Conservation (phyloP, 169 alveolate species). For the Theileria luwenshuni region DNA sequence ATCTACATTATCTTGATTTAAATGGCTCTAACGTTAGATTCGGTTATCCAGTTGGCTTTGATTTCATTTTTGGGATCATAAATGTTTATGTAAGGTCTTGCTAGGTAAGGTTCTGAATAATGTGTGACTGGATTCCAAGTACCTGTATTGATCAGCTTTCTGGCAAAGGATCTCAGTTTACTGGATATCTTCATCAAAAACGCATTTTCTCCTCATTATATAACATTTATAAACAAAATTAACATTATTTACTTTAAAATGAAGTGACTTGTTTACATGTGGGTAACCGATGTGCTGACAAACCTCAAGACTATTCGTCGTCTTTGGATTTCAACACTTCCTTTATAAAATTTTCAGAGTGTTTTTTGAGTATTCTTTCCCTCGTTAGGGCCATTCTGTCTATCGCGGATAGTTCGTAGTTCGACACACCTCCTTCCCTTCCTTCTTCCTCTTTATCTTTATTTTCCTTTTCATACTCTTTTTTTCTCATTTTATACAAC, state of each 20-base stretch:
- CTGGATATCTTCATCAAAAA: background rate
- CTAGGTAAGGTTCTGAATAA: conserved; percentile 68
- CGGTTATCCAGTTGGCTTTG: conserved; percentile 68
- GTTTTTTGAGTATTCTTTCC: conserved; percentile 47
- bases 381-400: conserved; percentile 57
- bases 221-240: background rate
- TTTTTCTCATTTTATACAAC: conserved; percentile 6
- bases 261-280: conserved; percentile 5
- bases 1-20: conserved; percentile 7
- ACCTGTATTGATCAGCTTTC: background rate
- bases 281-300: background rate
- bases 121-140: background rate
- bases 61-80: conserved; percentile 50
- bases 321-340: conserved; percentile 23
- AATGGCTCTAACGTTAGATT: conserved; percentile 59
- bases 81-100: conserved; percentile 76
- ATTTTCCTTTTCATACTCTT: background rate
- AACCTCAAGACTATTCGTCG: background rate
- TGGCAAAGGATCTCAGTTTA: background rate
- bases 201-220: background rate
- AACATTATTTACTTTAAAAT: conserved; percentile 6
- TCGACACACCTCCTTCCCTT: conserved; percentile 6
- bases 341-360: conserved; percentile 42
- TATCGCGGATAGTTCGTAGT: conserved; percentile 38
- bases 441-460: conserved; percentile 14